A percentile compares a stretch with the other conserved stretches of the same genome.
phyloP scores from a whole-genome alignment of 2,329 filamentous ascomycete genomes.

The Penicillium sp. region DNA sequence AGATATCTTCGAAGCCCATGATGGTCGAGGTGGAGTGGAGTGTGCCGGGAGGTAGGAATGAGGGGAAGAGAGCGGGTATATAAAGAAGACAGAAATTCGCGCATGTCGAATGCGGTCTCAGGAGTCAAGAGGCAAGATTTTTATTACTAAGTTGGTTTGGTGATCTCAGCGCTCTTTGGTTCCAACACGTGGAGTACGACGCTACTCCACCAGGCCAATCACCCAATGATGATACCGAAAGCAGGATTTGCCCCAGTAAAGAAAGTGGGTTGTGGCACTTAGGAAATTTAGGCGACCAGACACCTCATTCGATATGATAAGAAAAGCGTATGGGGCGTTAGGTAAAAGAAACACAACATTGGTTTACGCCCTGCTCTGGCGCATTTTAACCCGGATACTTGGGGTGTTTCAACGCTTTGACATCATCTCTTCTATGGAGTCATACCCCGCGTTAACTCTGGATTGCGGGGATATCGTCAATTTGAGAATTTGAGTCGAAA shows the following conservation, averaged over 20 bases:
- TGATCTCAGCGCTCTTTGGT: slow-evolving; percentile 7
- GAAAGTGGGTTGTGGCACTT: not conserved
- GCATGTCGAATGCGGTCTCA: slow-evolving; percentile 16
- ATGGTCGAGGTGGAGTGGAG: not conserved
- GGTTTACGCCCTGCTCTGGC: not conserved
- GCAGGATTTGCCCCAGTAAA: not conserved
- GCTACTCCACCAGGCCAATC: slow-evolving; percentile 18
- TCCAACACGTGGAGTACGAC: slow-evolving; percentile 25
- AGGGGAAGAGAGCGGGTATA: not conserved
- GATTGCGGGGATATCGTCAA: not conserved
- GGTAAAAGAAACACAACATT: slow-evolving; percentile 25
- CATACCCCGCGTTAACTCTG: slow-evolving; percentile 8
- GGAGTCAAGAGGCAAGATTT: slow-evolving; percentile 13
- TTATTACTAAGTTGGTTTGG: slow-evolving; percentile 14
- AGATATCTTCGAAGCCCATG: slow-evolving; percentile 22
- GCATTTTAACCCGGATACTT: not conserved
- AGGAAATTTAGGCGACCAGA: slow-evolving; percentile 6
- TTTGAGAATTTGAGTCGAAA: too few species aligned
- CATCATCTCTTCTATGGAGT: slow-evolving; percentile 1
- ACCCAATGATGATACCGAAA: slow-evolving; percentile 16
- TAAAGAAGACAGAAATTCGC: slow-evolving; percentile 11
- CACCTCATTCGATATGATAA: slow-evolving; percentile 16
- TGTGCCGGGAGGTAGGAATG: not conserved
- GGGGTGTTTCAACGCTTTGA: not conserved
- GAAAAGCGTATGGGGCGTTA: slow-evolving; percentile 20